Base-by-base conservation (phyloP, 2,329 filamentous ascomycete genomes). In the Clarireedia sp. region DNA sequence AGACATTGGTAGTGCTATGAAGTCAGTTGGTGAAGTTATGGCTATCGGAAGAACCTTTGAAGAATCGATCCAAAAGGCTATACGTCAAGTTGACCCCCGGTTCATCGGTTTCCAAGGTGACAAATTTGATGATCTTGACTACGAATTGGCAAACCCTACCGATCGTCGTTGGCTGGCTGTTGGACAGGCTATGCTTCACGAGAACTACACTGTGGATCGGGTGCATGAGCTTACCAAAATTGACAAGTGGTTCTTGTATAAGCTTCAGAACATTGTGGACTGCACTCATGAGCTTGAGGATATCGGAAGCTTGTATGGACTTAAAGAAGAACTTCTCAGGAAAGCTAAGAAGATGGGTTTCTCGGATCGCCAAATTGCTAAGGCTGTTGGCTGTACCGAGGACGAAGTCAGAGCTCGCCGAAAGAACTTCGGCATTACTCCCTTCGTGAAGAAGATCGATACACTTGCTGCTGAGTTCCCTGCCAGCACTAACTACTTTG, bases 1-100 rank as follows among this genome's bases (percentile, higher is more conserved):
- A 59, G 89, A 95, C 69, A 97, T 99, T 69, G 94, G 94, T 64
- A 95, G 89, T 69, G 87, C 92, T 59, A 99, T 99, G 94, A 99
- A 97, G 78, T 96, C 91, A 23, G 91, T 99, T 56, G 94, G 94
- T 70, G 94, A 99, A 74, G 94, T 99, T 58, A 99, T 99, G 94
- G 94, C 94, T 62, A 97, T 99, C 67, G 94, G 94, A 63, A 86
- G 94, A 72, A 97, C 94, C 29, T 99, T 97, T 66, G 94, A 99
- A 74, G 94, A 99, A 76, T 95, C 90, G 16, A 95, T 99, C 78
- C 94, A 99, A 74, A 99, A 99, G 78, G 94, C 94, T 60, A 95
- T 96, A 69, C 89, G 94, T 58, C 90, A 96, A 75, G 92, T 99
- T 62, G 94, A 99, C 70, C 92, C 94, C 63, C 83, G 81, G 67